Percentiles rank a stretch among this genome's conserved stretches.
phyloP scores from a whole-genome alignment of 441 rosid genomes.

The Mallotus japonicus region DNA sequence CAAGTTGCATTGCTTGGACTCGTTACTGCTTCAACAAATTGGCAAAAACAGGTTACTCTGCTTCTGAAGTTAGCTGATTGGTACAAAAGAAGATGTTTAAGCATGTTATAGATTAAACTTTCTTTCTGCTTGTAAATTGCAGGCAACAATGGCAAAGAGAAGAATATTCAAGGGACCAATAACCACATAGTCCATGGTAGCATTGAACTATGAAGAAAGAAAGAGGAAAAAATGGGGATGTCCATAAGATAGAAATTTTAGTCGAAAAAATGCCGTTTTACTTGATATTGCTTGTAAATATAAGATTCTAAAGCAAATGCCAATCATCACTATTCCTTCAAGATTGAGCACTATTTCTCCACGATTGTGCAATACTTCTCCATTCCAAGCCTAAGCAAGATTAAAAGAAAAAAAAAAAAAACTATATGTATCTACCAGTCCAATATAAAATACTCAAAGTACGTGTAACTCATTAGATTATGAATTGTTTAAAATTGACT shows the following conservation, averaged over 20 bases:
- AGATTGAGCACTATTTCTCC: too few species aligned
- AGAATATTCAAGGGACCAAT: constrained; percentile 15
- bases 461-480: too few species aligned
- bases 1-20: constrained; percentile 35
- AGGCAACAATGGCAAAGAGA: constrained; percentile 24
- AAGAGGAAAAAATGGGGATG: neutral
- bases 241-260: neutral
- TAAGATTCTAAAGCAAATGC: too few species aligned
- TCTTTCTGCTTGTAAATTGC: neutral
- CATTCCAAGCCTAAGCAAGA: too few species aligned
- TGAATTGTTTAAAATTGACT: too few species aligned
- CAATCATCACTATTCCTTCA: too few species aligned
- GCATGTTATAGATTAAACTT: neutral
- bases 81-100: neutral
- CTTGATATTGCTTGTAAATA: too few species aligned
- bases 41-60: constrained; percentile 46
- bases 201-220: constrained; percentile 2
- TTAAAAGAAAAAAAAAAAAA: too few species aligned
- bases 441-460: too few species aligned
- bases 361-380: too few species aligned
- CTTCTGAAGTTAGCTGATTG: neutral
- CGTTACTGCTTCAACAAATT: constrained; percentile 34
- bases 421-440: too few species aligned
- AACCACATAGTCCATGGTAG: neutral
- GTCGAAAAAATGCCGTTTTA: neutral